Evolutionary conservation across 2,329 filamentous ascomycete genomes (phyloP).

Genomic region (Colletotrichum viniferum): DNA sequence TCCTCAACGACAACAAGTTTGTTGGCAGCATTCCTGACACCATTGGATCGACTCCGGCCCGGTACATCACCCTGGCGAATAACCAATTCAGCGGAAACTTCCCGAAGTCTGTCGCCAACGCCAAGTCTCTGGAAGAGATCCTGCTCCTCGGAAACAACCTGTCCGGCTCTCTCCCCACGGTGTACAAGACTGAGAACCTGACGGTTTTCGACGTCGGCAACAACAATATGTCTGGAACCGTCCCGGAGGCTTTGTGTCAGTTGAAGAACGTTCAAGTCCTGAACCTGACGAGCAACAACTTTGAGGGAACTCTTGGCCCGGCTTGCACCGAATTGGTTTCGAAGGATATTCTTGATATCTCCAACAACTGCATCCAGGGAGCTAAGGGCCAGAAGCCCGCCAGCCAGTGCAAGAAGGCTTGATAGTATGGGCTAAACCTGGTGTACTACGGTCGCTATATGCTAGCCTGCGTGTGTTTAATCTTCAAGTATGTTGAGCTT

Average conservation of each 20-base stretch:
- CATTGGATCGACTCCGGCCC: neutral
- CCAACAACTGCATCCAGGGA: neutral
- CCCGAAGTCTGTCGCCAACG: neutral
- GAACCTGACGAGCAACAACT: neutral
- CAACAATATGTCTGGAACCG: neutral
- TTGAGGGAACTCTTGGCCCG: neutral
- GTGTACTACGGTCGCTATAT: neutral
- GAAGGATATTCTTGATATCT: neutral
- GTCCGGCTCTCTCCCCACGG: neutral
- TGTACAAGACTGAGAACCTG: neutral
- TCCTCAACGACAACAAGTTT: constrained; percentile 6
- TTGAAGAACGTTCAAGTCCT: neutral
- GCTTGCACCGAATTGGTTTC: neutral
- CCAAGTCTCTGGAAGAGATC: neutral
- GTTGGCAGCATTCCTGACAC: neutral
- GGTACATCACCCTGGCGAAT: neutral
- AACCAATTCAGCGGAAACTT: neutral
- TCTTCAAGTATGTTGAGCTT: neutral
- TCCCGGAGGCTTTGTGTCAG: neutral
- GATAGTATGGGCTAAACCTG: neutral
- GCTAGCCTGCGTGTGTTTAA: neutral
- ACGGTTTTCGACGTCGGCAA: constrained; percentile 1
- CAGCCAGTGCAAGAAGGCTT: neutral
- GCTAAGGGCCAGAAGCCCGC: neutral
- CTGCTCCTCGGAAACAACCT: neutral